Evolutionary conservation across 192 early-diverging fungal genomes (phyloP).

Genomic region (Coemansia sp.): DNA sequence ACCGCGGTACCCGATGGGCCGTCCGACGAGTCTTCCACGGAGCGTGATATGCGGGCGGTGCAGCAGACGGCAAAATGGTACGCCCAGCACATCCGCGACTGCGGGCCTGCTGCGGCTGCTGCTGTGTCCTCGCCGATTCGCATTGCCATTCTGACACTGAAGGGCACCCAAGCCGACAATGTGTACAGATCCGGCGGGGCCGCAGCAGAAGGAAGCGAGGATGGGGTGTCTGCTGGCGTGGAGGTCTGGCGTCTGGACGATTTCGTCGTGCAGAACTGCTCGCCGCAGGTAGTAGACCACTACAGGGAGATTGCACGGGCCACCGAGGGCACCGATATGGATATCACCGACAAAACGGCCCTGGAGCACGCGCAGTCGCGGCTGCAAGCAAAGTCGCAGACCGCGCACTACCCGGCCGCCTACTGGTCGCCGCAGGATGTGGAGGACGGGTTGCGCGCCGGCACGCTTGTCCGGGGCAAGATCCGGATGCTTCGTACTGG

Average conservation of each 20-base stretch:
- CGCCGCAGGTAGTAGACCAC: conserved; percentile 49
- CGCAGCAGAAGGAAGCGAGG: background rate
- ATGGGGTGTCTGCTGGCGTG: conserved; percentile 16
- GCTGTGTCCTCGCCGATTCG: conserved; percentile 29
- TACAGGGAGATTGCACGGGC: conserved; percentile 57
- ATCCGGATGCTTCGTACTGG: conserved; percentile 23
- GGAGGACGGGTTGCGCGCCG: conserved; percentile 39
- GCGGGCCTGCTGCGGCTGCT: background rate
- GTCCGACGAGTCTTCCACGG: conserved; percentile 7
- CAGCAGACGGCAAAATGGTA: conserved; percentile 62
- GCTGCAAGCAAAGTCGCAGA: conserved; percentile 24
- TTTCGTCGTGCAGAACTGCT: conserved; percentile 46
- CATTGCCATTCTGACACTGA: conserved; percentile 26
- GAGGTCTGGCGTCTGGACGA: conserved; percentile 30
- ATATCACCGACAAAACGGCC: conserved; percentile 37
- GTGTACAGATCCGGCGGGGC: background rate
- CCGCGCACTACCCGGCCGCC: conserved; percentile 27
- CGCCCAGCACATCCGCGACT: conserved; percentile 44
- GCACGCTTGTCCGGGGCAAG: conserved; percentile 43
- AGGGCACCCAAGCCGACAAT: conserved; percentile 3
- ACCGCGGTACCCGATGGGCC: conserved; percentile 38
- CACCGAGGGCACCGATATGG: conserved; percentile 56
- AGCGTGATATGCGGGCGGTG: conserved; percentile 62
- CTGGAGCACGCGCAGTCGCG: conserved; percentile 36
- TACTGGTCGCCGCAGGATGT: conserved; percentile 23